Conservation (phyloP, 192 early-diverging fungal species). For the Chytriomyces sp. region DNA sequence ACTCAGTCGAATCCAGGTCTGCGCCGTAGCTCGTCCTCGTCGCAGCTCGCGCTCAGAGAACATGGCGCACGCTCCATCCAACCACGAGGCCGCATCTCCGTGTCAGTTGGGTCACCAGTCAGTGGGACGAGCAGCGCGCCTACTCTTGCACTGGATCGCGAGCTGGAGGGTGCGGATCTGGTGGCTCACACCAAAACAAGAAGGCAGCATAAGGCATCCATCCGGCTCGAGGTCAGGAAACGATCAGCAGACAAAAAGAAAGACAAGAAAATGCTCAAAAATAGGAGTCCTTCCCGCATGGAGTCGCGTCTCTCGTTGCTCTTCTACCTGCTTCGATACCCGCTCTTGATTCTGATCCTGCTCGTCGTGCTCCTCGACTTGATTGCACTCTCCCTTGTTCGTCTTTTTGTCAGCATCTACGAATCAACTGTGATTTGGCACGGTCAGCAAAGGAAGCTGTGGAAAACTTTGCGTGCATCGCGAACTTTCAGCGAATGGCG, state of each 20-base stretch:
- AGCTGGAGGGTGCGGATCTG: background rate
- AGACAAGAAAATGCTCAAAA: background rate
- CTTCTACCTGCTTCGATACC: slow-evolving; percentile 18
- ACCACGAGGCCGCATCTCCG: background rate
- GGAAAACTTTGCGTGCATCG: slow-evolving; percentile 52
- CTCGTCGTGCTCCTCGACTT: slow-evolving; percentile 64
- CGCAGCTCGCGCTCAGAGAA: background rate
- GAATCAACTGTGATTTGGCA: slow-evolving; percentile 67
- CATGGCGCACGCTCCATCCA: background rate
- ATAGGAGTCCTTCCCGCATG: background rate
- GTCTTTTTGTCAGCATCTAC: slow-evolving; percentile 65
- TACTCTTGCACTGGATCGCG: background rate
- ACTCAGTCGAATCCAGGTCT: background rate
- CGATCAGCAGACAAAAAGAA: background rate
- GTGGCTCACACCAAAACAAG: background rate
- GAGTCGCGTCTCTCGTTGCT: slow-evolving; percentile 6
- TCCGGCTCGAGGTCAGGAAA: background rate
- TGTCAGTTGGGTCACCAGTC: background rate
- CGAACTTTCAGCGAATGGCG: slow-evolving; percentile 67
- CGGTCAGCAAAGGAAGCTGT: slow-evolving; percentile 53
- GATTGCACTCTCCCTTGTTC: slow-evolving; percentile 56
- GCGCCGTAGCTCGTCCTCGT: background rate
- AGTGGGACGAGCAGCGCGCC: background rate
- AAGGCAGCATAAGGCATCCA: background rate
- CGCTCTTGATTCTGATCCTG: slow-evolving; percentile 48